Conservation (phyloP, 768 basidiomycete species). For the Butyriboletus loyo region DNA sequence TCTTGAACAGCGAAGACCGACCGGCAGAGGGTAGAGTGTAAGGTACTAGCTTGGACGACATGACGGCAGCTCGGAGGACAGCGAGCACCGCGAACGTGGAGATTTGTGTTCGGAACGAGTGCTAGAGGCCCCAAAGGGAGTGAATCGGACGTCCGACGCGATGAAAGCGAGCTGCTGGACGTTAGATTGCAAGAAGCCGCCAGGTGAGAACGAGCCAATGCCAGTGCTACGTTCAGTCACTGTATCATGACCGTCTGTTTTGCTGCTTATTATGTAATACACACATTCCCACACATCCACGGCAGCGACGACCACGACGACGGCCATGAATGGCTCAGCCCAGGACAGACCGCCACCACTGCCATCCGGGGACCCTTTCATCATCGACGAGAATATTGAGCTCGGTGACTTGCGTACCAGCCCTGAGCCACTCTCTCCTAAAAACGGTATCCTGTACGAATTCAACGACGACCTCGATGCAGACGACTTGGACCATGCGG, state of each 20-base stretch:
- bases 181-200: slow-evolving; percentile 17
- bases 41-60: slow-evolving; percentile 59
- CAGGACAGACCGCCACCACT: neutral
- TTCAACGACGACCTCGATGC: slow-evolving; percentile 28
- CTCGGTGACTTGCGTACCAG: slow-evolving; percentile 32
- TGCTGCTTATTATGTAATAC: slow-evolving; percentile 28
- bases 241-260: slow-evolving; percentile 31
- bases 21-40: slow-evolving; percentile 49
- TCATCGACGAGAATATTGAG: slow-evolving; percentile 27
- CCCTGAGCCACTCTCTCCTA: slow-evolving; percentile 20
- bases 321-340: slow-evolving; percentile 7
- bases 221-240: slow-evolving; percentile 25
- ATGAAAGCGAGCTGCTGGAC: slow-evolving; percentile 9
- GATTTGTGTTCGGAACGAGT: slow-evolving; percentile 11
- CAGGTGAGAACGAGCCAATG: slow-evolving; percentile 24
- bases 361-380: neutral
- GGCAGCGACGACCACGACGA: slow-evolving; percentile 3
- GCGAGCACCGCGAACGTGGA: slow-evolving; percentile 5
- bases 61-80: slow-evolving; percentile 33
- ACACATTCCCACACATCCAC: slow-evolving; percentile 20
- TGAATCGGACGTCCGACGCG: slow-evolving; percentile 16
- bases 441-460: slow-evolving; percentile 21
- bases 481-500: slow-evolving; percentile 8
- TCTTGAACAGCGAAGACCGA: slow-evolving; percentile 61
- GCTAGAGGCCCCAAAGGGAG: slow-evolving; percentile 5